Evolutionary conservation across 345 rosid genomes (phyloP).

Genomic region (Lepidium sativum): DNA sequence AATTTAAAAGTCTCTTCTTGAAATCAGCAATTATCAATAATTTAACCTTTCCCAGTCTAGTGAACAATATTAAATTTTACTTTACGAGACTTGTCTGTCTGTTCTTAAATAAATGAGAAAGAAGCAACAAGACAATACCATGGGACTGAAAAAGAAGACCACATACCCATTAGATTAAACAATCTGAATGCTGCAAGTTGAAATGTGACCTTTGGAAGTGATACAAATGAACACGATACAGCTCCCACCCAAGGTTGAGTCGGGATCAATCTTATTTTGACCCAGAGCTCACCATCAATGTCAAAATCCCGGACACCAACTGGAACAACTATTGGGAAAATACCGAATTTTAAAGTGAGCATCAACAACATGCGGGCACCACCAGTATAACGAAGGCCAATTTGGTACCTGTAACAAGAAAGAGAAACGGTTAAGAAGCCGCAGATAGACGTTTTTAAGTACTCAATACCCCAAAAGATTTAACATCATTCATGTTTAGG

Average conservation of each 20-base stretch:
- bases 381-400: conserved; percentile 86
- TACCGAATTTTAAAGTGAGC: conserved; percentile 69
- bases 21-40: not conserved
- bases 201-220: conserved; percentile 82
- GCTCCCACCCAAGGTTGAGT: conserved; percentile 90
- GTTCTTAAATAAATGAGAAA: not conserved
- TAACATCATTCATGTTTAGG: not conserved
- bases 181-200: conserved; percentile 76
- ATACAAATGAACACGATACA: conserved; percentile 81
- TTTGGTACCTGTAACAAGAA: conserved; percentile 56
- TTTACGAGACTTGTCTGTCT: not conserved
- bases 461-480: not conserved
- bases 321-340: conserved; percentile 66
- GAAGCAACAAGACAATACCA: not conserved
- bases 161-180: conserved; percentile 84
- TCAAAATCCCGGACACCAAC: conserved; percentile 84
- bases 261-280: conserved; percentile 74
- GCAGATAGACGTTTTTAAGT: not conserved
- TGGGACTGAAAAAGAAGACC: not conserved
- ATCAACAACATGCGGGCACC: conserved; percentile 77
- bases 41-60: not conserved
- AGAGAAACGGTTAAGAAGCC: not conserved
- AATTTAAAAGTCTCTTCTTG: not conserved
- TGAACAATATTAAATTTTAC: not conserved
- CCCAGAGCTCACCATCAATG: conserved; percentile 96